Conservation (phyloP, 2,329 filamentous ascomycete genomes). For the Monilinia polystroma region DNA sequence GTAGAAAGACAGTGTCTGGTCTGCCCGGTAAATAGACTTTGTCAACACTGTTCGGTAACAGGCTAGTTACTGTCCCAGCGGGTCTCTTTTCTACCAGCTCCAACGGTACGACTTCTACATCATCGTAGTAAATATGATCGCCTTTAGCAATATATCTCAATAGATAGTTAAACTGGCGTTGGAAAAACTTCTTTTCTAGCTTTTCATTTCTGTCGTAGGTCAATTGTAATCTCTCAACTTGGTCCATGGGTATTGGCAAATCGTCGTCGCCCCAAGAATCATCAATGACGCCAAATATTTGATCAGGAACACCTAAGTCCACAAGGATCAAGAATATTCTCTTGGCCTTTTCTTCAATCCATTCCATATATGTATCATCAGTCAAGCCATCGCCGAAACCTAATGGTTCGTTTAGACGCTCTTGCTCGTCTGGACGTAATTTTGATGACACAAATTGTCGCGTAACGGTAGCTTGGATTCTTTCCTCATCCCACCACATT, state of each 20-base stretch:
- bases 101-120: slow-evolving; percentile 67
- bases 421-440: slow-evolving; percentile 61
- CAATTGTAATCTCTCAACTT: slow-evolving; percentile 62
- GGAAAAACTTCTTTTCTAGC: slow-evolving; percentile 67
- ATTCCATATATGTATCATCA: slow-evolving; percentile 75
- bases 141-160: slow-evolving; percentile 61
- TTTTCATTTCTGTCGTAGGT: slow-evolving; percentile 59
- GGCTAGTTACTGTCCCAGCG: slow-evolving; percentile 44
- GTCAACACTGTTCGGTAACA: slow-evolving; percentile 49
- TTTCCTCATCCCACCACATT: slow-evolving; percentile 70
- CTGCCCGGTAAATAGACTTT: slow-evolving; percentile 62
- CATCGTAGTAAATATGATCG: slow-evolving; percentile 61
- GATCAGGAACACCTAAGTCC: slow-evolving; percentile 67
- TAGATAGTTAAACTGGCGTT: slow-evolving; percentile 70
- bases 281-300: slow-evolving; percentile 74
- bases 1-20: slow-evolving; percentile 56
- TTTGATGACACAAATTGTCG: slow-evolving; percentile 65
- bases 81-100: slow-evolving; percentile 61
- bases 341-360: slow-evolving; percentile 68
- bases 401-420: slow-evolving; percentile 60
- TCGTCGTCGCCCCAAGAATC: slow-evolving; percentile 76
- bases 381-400: slow-evolving; percentile 66
- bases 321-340: slow-evolving; percentile 69
- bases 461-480: slow-evolving; percentile 68
- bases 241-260: slow-evolving; percentile 65